A percentile compares a stretch with the other conserved stretches of the same genome.
Conservation (phyloP, 2,329 filamentous ascomycete genomes). For the Stagonosporopsis rhizophila region DNA sequence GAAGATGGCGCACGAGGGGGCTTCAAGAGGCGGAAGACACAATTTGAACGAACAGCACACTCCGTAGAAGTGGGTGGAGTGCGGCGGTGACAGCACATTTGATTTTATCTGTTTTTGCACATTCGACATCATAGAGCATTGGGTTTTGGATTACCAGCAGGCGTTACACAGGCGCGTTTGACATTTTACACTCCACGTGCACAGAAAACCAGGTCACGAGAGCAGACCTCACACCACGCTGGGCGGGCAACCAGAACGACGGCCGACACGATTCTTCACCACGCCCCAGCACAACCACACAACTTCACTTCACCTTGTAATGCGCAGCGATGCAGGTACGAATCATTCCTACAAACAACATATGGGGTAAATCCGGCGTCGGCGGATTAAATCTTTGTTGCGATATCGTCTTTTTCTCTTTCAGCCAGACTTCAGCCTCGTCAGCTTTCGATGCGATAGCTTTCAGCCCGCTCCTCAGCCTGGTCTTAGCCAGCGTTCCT, state of each 20-base stretch:
- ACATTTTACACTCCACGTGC: slow-evolving; percentile 6
- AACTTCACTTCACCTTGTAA: slow-evolving; percentile 12
- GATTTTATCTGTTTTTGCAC: slow-evolving; percentile 11
- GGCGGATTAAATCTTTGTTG: slow-evolving; percentile 4
- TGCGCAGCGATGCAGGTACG: slow-evolving; percentile 21
- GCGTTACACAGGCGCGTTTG: slow-evolving; percentile 13
- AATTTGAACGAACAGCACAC: slow-evolving; percentile 45
- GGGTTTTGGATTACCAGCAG: slow-evolving; percentile 13
- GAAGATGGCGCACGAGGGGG: slow-evolving; percentile 62
- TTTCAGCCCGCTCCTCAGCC: slow-evolving; percentile 16
- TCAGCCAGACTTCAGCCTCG: not conserved
- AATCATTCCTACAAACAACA: slow-evolving; percentile 22
- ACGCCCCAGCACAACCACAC: slow-evolving; percentile 1
- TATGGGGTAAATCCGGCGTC: slow-evolving; percentile 16
- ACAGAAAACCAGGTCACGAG: slow-evolving; percentile 14
- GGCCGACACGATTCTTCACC: not conserved
- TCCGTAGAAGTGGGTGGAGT: slow-evolving; percentile 46
- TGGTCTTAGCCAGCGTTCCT: slow-evolving; percentile 10
- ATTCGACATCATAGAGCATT: slow-evolving; percentile 17
- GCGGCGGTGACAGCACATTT: slow-evolving; percentile 36
- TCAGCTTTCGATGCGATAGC: not conserved
- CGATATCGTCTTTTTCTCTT: slow-evolving; percentile 15
- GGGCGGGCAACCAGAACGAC: slow-evolving; percentile 5
- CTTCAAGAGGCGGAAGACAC: slow-evolving; percentile 46
- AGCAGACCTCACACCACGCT: slow-evolving; percentile 9